Evolutionary conservation across 148 eudicot genomes (phyloP), one percentile per base, ranked within the genome.

Genomic region (Tetragonia tetragonoides): DNA sequence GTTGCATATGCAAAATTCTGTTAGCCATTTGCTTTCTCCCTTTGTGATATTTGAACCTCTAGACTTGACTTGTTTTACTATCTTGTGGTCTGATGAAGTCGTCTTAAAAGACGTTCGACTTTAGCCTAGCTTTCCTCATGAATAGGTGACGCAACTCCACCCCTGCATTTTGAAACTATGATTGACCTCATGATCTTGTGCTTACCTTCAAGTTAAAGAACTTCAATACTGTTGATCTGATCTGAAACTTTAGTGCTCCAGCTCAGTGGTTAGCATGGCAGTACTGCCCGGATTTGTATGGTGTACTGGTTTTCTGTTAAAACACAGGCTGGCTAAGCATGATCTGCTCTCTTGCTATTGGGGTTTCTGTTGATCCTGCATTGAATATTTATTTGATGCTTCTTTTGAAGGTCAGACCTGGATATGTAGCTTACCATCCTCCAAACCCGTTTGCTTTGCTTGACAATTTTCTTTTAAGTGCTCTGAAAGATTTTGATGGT

Each of bases 401-500:
- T 17, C 28, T 21, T 60, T 60, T 49, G n/a, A 8, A 20, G 28
- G 64, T 60, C n/a, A 60, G 10, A 28, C 74, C 2, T 15, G 78
- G 24, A 66, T 37, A 28, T 39, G 9, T 42, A 42, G 70, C 61
- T 62, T 49, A 70, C 67, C 62, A 24, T 24, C 34, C 17, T 71
- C 10, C 41, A 20, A 16, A 20, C 10, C 18, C 7, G 3, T 57
- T 16, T 21, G 34, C 39, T 44, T 51, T 40, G 72, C 46, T 66
- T 66, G 66, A 65, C 37, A 5, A 39, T 49, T 61, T 39, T 46
- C 20, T 67, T 3, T 21, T 69, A 53, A 77, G 21, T 57, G 23
- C 38, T 34, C 68, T 69, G 65, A 77, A 56, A 23, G 23, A 53
- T 53, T 56, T 77, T 16, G 37, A 41, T 21, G 67, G 42, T 53